A percentile compares a stretch with the other conserved stretches of the same genome.
Evolutionary conservation across 2,329 filamentous ascomycete genomes (phyloP).

Genomic region (Scorias spongiosa): DNA sequence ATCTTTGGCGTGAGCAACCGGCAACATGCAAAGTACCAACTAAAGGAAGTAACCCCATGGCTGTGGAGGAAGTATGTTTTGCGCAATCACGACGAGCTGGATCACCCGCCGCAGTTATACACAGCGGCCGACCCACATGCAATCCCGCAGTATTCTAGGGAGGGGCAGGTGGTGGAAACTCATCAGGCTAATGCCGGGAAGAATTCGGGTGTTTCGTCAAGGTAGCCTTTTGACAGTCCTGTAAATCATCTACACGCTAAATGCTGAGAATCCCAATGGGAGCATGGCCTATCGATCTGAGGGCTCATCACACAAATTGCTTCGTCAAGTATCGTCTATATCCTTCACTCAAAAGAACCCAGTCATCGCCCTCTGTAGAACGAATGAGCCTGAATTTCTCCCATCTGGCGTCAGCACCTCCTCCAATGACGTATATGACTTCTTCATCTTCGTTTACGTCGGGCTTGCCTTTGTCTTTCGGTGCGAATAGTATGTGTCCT

Average conservation of each 20-base stretch:
- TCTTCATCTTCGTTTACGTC: slow-evolving; percentile 10
- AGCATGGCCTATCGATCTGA: neutral
- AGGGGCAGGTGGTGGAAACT: too few relatives aligned
- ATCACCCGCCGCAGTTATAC: neutral
- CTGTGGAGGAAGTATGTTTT: slow-evolving; percentile 3
- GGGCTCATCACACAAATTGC: slow-evolving; percentile 18
- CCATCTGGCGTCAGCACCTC: slow-evolving; percentile 20
- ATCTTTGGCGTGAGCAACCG: slow-evolving; percentile 13
- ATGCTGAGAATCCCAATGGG: too few relatives aligned
- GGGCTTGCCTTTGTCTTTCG: slow-evolving; percentile 2
- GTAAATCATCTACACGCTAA: too few relatives aligned
- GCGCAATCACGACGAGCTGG: slow-evolving; percentile 4
- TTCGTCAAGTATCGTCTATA: slow-evolving; percentile 19
- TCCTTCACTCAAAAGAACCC: slow-evolving; percentile 15
- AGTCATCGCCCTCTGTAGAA: slow-evolving; percentile 6
- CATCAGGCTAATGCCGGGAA: too few relatives aligned
- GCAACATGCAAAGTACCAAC: slow-evolving; percentile 7
- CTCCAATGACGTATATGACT: slow-evolving; percentile 18
- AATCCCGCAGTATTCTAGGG: too few relatives aligned
- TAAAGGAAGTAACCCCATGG: slow-evolving; percentile 5
- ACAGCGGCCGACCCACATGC: neutral
- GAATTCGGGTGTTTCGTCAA: too few relatives aligned
- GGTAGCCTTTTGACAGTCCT: too few relatives aligned
- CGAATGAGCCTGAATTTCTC: slow-evolving; percentile 19
- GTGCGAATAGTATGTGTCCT: slow-evolving; percentile 66